Evolutionary conservation across 2,329 filamentous ascomycete genomes (phyloP).

Genomic region (Elsinoe batatas): DNA sequence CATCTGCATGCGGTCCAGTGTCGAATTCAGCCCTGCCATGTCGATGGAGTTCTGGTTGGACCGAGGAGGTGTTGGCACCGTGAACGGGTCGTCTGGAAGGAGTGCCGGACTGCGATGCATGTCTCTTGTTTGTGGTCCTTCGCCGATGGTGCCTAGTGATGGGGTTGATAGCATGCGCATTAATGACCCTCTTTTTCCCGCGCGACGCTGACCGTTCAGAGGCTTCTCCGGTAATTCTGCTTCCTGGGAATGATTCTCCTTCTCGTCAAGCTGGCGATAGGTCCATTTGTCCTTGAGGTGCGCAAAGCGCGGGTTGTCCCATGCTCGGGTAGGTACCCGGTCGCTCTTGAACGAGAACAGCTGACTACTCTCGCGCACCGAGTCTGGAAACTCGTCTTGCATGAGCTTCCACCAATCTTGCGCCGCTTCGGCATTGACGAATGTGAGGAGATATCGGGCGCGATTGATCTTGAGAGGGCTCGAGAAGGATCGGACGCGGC

Average conservation of each 20-base stretch:
- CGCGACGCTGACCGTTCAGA: neutral
- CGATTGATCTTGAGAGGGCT: conserved; percentile 16
- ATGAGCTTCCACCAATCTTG: conserved; percentile 27
- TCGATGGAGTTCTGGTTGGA: conserved; percentile 4
- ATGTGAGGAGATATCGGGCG: conserved; percentile 26
- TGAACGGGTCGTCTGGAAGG: conserved; percentile 15
- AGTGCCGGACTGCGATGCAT: neutral
- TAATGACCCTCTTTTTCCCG: conserved; percentile 3
- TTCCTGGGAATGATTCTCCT: conserved; percentile 17
- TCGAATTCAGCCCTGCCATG: conserved; percentile 14
- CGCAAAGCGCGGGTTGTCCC: conserved; percentile 22
- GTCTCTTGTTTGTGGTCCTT: neutral
- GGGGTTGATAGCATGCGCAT: conserved; percentile 15
- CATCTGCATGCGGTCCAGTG: conserved; percentile 12
- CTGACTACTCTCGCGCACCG: conserved; percentile 23
- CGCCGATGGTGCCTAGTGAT: conserved; percentile 13
- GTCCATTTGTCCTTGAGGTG: conserved; percentile 27
- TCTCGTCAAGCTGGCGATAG: conserved; percentile 24
- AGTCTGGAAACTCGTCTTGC: conserved; percentile 23
- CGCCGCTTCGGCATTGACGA: conserved; percentile 23
- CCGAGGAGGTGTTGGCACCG: conserved; percentile 3
- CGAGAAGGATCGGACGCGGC: conserved; percentile 15
- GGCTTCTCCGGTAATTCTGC: conserved; percentile 4
- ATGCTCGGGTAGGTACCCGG: conserved; percentile 21
- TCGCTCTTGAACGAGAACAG: conserved; percentile 25